Percentiles rank a stretch among this genome's conserved stretches.
Evolutionary conservation across 495 filamentous ascomycete species (phyloP).

Genomic region (Bathelium albidoporum): DNA sequence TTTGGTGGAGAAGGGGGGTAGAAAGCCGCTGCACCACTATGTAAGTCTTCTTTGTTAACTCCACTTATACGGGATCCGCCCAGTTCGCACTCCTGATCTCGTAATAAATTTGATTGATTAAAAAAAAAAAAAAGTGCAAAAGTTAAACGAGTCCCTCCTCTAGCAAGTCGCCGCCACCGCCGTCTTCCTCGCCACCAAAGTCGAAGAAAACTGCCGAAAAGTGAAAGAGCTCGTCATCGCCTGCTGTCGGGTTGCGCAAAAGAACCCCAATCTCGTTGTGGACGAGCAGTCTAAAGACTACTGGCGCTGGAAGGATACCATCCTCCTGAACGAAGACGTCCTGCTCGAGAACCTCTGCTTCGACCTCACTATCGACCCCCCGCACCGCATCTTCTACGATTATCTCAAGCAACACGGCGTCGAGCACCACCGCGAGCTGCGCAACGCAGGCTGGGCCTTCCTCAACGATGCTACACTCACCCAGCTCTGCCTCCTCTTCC

Average conservation of each 20-base stretch:
- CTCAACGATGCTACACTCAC: conserved; percentile 82
- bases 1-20: conserved; percentile 53
- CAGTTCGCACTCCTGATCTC: conserved; percentile 13
- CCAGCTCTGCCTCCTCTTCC: conserved; percentile 71
- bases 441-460: conserved; percentile 83
- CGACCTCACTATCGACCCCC: conserved; percentile 77
- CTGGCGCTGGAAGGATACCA: conserved; percentile 92
- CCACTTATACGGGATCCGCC: too few relatives aligned
- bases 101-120: neutral
- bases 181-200: conserved; percentile 90
- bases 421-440: conserved; percentile 61
- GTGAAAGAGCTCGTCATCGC: conserved; percentile 87
- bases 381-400: conserved; percentile 71
- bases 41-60: too few relatives aligned
- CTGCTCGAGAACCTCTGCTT: conserved; percentile 90
- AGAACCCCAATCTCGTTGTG: conserved; percentile 72
- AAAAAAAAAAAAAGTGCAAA: conserved; percentile 1
- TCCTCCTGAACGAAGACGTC: conserved; percentile 80
- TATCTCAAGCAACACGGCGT: conserved; percentile 58
- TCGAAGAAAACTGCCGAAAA: conserved; percentile 89
- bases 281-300: conserved; percentile 95
- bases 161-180: conserved; percentile 68
- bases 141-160: conserved; percentile 23
- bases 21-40: conserved; percentile 69
- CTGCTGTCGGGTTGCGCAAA: conserved; percentile 88